phyloP scores from a whole-genome alignment of 129 eudicot species.

The Chrysanthemum seticuspe region DNA sequence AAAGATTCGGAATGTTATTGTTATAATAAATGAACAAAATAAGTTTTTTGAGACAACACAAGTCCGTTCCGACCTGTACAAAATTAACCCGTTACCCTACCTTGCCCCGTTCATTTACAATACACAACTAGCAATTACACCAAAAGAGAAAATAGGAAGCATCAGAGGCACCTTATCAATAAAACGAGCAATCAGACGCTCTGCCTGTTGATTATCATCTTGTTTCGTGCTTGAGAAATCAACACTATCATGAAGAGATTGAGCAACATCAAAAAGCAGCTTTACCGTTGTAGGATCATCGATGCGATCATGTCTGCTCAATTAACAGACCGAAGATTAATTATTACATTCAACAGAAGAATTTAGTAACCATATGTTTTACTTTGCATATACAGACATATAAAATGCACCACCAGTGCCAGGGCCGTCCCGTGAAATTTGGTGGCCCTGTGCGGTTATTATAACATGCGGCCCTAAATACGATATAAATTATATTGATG shows the following conservation, averaged over 20 bases:
- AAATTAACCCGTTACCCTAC: too few species aligned
- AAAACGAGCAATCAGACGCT: slow-evolving; percentile 61
- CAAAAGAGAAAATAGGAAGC: neutral
- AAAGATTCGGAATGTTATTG: too few species aligned
- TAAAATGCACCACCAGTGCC: neutral
- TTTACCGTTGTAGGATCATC: slow-evolving; percentile 58
- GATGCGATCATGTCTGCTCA: slow-evolving; percentile 56
- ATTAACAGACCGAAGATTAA: slow-evolving; percentile 6
- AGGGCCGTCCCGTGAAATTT: too few species aligned
- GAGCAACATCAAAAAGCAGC: slow-evolving; percentile 71
- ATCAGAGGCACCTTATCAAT: slow-evolving; percentile 50
- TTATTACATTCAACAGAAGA: slow-evolving; percentile 4
- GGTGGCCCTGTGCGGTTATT: too few species aligned
- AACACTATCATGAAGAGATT: slow-evolving; percentile 62
- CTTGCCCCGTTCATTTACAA: neutral
- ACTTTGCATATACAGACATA: slow-evolving; percentile 10
- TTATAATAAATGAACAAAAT: too few species aligned
- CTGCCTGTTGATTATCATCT: slow-evolving; percentile 65
- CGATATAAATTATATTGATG: too few species aligned
- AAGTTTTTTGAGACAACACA: too few species aligned
- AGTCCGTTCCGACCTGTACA: too few species aligned
- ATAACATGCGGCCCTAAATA: too few species aligned
- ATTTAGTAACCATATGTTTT: neutral
- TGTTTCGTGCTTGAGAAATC: slow-evolving; percentile 52
- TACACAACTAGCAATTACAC: slow-evolving; percentile 5